These are phyloP conservation scores for Aphanomyces euteiches DNA, from an alignment of 352 stramenopile genomes.

Conservation along the genomic window DNA sequence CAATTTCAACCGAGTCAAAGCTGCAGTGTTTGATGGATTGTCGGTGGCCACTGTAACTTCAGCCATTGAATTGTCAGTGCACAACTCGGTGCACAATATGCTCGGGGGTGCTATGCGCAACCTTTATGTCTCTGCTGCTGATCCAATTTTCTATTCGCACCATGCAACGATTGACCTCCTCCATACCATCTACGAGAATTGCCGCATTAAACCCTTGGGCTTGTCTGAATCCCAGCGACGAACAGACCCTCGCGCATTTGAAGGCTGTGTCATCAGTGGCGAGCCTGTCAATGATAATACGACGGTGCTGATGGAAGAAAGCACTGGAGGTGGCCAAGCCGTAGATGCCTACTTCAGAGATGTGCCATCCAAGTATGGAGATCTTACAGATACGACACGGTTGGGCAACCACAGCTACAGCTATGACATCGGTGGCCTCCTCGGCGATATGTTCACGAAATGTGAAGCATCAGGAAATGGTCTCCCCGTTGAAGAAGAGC, in stretches of 20 bases:
- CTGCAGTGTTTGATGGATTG: background rate
- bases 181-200: constrained; percentile 23
- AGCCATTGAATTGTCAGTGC: constrained; percentile 24
- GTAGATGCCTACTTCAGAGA: constrained; percentile 30
- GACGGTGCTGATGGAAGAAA: constrained; percentile 9
- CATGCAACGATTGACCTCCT: constrained; percentile 29
- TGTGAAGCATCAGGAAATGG: constrained; percentile 34
- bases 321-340: background rate
- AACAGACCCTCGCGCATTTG: constrained; percentile 18
- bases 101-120: constrained; percentile 23
- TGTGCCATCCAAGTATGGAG: constrained; percentile 36
- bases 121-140: constrained; percentile 17
- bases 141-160: constrained; percentile 28
- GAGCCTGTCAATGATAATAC: background rate
- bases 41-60: constrained; percentile 18
- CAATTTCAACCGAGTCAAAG: constrained; percentile 31
- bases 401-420: constrained; percentile 39
- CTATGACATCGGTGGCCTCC: constrained; percentile 25
- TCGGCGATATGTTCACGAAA: constrained; percentile 43
- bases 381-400: constrained; percentile 47
- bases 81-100: constrained; percentile 29
- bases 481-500: background rate
- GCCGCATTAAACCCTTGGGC: constrained; percentile 2
- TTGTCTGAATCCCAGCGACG: background rate
- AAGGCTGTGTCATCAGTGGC: constrained; percentile 8